Percentiles rank a stretch among this genome's conserved stretches.
phyloP scores from a whole-genome alignment of 129 eudicot species.

The Pulicaria dysenterica region DNA sequence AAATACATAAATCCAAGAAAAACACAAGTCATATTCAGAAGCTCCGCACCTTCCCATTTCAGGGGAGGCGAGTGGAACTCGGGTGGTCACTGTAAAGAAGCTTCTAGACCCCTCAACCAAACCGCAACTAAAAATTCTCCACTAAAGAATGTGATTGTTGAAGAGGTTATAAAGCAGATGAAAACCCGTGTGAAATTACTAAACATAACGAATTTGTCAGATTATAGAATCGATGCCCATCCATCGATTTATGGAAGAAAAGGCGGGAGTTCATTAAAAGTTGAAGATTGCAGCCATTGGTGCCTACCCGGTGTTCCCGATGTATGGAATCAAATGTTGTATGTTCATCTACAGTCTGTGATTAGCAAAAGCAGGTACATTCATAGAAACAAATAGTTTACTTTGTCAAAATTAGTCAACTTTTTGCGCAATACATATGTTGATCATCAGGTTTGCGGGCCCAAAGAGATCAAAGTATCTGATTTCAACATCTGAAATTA shows the following conservation, averaged over 20 bases:
- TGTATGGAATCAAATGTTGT: conserved; percentile 84
- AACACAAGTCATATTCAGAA: conserved; percentile 75
- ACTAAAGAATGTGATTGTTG: conserved; percentile 53
- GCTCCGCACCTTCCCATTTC: conserved; percentile 94
- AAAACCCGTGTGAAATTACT: conserved; percentile 61
- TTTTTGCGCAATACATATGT: background rate
- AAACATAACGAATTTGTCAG: conserved; percentile 70
- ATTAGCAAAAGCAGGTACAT: conserved; percentile 21
- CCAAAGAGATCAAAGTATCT: background rate
- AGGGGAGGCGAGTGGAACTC: conserved; percentile 89
- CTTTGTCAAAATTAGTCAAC: background rate
- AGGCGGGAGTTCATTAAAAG: conserved; percentile 37
- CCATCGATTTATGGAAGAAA: conserved; percentile 83
- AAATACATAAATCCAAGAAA: conserved; percentile 61
- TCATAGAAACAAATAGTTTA: conserved; percentile 1
- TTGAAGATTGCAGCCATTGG: conserved; percentile 99
- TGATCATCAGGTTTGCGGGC: background rate
- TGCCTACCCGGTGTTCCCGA: conserved; percentile 98
- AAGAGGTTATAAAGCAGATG: conserved; percentile 65
- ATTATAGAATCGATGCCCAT: conserved; percentile 88
- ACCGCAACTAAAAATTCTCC: conserved; percentile 35
- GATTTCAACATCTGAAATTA: no score
- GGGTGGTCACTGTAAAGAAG: conserved; percentile 93
- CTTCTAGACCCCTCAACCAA: conserved; percentile 57
- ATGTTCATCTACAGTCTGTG: conserved; percentile 49